Evolutionary conservation across 2,329 filamentous ascomycete genomes (phyloP).

Genomic region (Penicillium freii): DNA sequence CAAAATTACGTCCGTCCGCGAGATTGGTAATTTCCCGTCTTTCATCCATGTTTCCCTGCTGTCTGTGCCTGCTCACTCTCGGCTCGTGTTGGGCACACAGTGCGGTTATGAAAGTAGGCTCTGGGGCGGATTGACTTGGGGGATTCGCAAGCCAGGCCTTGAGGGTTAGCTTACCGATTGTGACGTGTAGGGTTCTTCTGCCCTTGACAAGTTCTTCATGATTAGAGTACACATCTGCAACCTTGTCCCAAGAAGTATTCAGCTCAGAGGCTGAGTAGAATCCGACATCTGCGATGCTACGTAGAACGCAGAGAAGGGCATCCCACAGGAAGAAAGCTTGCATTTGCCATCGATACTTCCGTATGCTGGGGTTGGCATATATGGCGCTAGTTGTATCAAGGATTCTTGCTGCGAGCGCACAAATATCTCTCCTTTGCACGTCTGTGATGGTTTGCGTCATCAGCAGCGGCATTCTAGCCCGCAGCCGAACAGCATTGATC

Average conservation of each 20-base stretch:
- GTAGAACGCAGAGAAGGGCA: constrained; percentile 48
- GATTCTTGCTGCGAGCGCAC: constrained; percentile 11
- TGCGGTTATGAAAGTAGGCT: constrained; percentile 14
- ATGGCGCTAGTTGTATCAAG: constrained; percentile 35
- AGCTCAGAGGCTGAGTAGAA: constrained; percentile 30
- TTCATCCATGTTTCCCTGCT: neutral
- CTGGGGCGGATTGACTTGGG: neutral
- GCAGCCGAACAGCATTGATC: constrained; percentile 43
- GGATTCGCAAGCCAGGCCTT: constrained; percentile 15
- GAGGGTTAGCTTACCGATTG: constrained; percentile 3
- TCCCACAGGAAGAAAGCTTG: constrained; percentile 51
- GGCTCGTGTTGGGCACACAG: constrained; percentile 6
- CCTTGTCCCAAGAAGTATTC: constrained; percentile 43
- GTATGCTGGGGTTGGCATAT: constrained; percentile 37
- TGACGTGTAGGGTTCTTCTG: constrained; percentile 1
- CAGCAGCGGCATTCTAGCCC: constrained; percentile 42
- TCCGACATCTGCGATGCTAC: constrained; percentile 33
- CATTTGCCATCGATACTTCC: constrained; percentile 45
- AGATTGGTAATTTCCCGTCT: neutral
- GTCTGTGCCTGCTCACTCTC: neutral
- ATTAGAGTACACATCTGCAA: constrained; percentile 43
- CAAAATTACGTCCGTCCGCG: neutral
- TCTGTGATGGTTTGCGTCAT: constrained; percentile 5
- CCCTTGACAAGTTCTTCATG: constrained; percentile 42
- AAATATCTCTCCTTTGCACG: constrained; percentile 2